Evolutionary conservation across 345 rosid genomes (phyloP).

Genomic region (Syzygium grande): DNA sequence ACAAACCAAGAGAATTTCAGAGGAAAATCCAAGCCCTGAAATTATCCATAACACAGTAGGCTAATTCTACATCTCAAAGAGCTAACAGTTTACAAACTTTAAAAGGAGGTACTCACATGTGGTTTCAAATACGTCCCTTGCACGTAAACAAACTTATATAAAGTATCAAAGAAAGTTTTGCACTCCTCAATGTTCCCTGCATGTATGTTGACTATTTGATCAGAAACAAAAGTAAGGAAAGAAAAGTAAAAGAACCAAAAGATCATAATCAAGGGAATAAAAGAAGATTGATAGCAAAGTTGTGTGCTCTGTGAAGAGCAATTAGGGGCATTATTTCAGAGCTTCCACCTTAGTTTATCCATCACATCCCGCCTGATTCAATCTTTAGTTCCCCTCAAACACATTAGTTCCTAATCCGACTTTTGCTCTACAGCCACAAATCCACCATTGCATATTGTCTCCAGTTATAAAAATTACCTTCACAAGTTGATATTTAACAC

Average conservation of each 20-base stretch:
- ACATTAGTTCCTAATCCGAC: background rate
- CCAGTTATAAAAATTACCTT: background rate
- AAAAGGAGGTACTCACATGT: constrained; percentile 44
- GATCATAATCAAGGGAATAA: background rate
- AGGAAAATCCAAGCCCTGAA: background rate
- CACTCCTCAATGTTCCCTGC: constrained; percentile 57
- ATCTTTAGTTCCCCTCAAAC: background rate
- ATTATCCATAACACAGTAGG: background rate
- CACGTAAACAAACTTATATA: constrained; percentile 76
- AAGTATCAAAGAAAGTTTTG: constrained; percentile 43
- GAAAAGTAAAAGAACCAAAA: background rate
- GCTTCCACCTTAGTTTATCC: background rate
- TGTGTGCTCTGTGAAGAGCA: background rate
- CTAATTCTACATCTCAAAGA: background rate
- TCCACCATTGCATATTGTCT: background rate
- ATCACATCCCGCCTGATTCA: background rate
- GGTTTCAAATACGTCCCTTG: constrained; percentile 91
- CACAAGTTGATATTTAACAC: no score
- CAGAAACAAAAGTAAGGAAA: background rate
- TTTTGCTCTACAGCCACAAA: background rate
- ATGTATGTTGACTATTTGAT: background rate
- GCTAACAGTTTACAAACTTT: background rate
- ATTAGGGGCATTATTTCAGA: background rate
- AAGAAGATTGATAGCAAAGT: background rate
- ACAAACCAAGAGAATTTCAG: background rate